Base-by-base conservation (phyloP, 441 rosid species). In the Melastoma candidum region DNA sequence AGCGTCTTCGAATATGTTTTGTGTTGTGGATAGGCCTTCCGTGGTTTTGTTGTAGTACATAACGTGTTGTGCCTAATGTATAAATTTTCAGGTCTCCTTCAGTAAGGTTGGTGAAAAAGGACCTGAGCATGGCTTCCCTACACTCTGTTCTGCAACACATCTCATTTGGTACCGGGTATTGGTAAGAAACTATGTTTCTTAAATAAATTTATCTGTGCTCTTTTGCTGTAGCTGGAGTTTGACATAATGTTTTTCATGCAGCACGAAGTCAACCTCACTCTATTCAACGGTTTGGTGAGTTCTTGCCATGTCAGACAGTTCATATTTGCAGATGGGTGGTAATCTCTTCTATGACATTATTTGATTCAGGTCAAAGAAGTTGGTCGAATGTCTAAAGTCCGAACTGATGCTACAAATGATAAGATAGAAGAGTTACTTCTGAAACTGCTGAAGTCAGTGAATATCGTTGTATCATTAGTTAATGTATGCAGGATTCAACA, bases 221-320 rank as follows among this genome's bases (percentile, higher is more conserved):
- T 48, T 50, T 32, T 26, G 11, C 57, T 46, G 56, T 7, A 22
- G 12, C 3, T 17, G 61, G 67, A 26, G 58, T 61, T 45, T 54
- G 46, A 51, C 55, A 50, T 46, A 44, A 47, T 48, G 54, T 12
- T 64, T 63, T 45, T 72, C 17, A 24, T 70, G 78, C 83, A 85
- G 93, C 86, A 80, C 75, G 95, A 82, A 72, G 95, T 71, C 52
- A 85, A 88, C 74, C 81, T 88, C 57, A 62, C 68, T 53, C 59
- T 66, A 71, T 76, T 85, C 39, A 72, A 70, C 68, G 75, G 70
- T 63, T 48, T 74, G 84, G 95, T 88, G 61, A 75, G 89, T 48
- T 61, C 22, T 41, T 26, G 22, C 53, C 25, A 3, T 13, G 26
- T 27, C 32, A 51, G 32, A 54, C 27, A 32, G 10, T 52, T n/a